These are phyloP conservation scores for Rhodotorula sp. DNA, from an alignment of 1,284 basidiomycete species.

Conservation along the genomic window DNA sequence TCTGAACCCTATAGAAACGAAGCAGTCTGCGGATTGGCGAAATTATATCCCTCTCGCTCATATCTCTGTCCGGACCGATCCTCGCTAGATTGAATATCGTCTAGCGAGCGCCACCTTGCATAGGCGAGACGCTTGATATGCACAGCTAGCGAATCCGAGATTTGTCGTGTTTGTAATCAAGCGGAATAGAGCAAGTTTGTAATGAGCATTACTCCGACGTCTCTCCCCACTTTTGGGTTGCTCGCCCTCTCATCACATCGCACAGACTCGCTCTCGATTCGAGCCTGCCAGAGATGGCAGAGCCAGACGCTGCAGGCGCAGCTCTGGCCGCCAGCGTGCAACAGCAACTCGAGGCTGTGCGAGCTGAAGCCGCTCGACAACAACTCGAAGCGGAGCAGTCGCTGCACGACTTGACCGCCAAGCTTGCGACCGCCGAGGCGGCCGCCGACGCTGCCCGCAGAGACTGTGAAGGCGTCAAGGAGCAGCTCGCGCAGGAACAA, in stretches of 20 bases:
- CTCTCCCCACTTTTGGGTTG: not conserved
- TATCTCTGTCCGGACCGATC: no score
- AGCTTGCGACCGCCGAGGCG: constrained; percentile 19
- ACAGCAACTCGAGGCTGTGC: constrained; percentile 26
- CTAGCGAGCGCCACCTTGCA: no score
- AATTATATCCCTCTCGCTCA: no score
- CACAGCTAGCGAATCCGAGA: no score
- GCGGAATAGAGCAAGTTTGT: no score
- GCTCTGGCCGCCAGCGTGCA: constrained; percentile 6
- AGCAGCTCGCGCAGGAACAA: constrained; percentile 62
- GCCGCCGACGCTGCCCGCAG: constrained; percentile 15
- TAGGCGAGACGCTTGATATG: no score
- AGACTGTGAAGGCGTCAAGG: constrained; percentile 56
- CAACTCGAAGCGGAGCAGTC: constrained; percentile 35
- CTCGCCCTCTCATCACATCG: not conserved
- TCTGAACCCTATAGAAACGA: no score
- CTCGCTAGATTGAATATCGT: no score
- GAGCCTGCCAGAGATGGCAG: not conserved
- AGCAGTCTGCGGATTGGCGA: no score
- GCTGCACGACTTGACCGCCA: constrained; percentile 31
- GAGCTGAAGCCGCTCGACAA: constrained; percentile 20
- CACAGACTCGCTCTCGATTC: not conserved
- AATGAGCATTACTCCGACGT: no score
- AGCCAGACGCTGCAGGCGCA: not conserved
- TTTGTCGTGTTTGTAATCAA: no score